Percentiles rank a stretch among this genome's conserved stretches.
Conservation (phyloP, 176 grass and related monocot species). For the Juncus effusus region DNA sequence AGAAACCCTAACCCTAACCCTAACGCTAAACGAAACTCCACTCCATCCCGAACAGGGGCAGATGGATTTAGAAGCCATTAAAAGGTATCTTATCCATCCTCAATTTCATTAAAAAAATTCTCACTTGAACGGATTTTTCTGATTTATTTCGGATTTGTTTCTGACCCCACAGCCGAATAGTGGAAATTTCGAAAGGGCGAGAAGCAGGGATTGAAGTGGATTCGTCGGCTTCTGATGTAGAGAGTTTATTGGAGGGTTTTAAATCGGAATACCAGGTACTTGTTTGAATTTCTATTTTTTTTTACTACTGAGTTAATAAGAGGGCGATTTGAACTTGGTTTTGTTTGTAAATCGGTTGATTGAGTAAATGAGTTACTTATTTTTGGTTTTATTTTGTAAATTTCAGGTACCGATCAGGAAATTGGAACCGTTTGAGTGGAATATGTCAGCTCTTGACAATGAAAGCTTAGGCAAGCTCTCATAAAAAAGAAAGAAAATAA, state of each 20-base stretch:
- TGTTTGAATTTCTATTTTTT: neutral
- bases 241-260: conserved; percentile 23
- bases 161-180: conserved; percentile 46
- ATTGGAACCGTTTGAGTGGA: conserved; percentile 29
- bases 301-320: neutral
- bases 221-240: conserved; percentile 4
- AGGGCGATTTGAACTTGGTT: neutral
- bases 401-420: conserved; percentile 32
- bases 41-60: conserved; percentile 22
- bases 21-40: conserved; percentile 17
- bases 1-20: conserved; percentile 44
- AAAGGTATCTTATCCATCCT: conserved; percentile 39
- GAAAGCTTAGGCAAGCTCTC: conserved; percentile 40
- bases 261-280: conserved; percentile 40
- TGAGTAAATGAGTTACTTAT: conserved; percentile 1
- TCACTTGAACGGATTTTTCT: neutral
- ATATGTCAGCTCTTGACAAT: conserved; percentile 1
- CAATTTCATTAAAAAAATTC: neutral
- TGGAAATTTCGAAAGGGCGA: conserved; percentile 33
- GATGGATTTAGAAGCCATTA: conserved; percentile 36
- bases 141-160: neutral
- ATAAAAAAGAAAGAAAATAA: neutral
- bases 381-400: neutral
- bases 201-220: conserved; percentile 17
- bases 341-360: neutral